Evolutionary conservation across 208 protist genomes (phyloP).

Genomic region (Leishmania arabica): DNA sequence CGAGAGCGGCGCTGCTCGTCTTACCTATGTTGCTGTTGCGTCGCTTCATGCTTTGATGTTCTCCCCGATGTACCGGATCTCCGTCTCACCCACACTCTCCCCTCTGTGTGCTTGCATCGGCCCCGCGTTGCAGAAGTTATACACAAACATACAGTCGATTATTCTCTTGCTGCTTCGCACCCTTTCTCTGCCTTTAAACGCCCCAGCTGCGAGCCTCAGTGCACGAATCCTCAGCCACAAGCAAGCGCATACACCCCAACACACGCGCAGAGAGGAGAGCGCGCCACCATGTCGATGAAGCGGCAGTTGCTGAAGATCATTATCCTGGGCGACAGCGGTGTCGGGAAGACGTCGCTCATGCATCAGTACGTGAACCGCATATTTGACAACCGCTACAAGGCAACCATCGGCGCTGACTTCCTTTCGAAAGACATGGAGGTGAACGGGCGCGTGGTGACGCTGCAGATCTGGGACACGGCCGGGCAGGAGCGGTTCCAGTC

Average conservation of each 20-base stretch:
- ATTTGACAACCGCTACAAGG: constrained; percentile 98
- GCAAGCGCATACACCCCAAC: not conserved
- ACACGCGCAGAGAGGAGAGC: not conserved
- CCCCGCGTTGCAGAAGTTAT: not conserved
- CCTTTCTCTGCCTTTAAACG: not conserved
- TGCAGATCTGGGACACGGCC: constrained; percentile 96
- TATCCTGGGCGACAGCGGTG: constrained; percentile 93
- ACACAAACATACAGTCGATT: not conserved
- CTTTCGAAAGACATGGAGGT: constrained; percentile 98
- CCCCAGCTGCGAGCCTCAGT: not conserved
- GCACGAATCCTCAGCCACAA: not conserved
- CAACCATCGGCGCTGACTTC: constrained; percentile 99
- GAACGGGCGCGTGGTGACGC: constrained; percentile 96
- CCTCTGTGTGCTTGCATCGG: not conserved
- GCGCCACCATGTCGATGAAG: constrained; percentile 33
- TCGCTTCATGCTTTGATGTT: not conserved
- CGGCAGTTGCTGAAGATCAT: constrained; percentile 95
- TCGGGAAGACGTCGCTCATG: constrained; percentile 94
- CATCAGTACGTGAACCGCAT: constrained; percentile 91
- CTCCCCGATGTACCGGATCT: not conserved
- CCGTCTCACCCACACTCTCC: not conserved
- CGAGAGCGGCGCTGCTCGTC: not conserved
- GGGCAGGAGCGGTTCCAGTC: constrained; percentile 99
- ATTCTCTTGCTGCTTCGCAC: not conserved
- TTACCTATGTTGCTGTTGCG: not conserved